phyloP scores from a whole-genome alignment of 345 rosid species.

The Psidium friedrichsthalianum region DNA sequence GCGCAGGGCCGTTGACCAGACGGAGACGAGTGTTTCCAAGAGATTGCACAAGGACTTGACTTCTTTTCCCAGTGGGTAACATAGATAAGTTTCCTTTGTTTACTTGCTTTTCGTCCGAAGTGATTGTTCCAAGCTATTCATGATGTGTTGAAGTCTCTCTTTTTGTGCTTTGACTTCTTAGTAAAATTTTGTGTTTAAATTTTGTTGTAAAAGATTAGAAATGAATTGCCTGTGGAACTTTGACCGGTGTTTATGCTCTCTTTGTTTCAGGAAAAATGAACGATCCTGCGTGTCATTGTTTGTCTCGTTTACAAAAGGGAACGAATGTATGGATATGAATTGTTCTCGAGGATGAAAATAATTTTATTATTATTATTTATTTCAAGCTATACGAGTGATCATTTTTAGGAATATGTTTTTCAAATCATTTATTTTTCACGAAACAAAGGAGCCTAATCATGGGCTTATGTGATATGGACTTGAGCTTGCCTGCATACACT shows the following conservation, averaged over 20 bases:
- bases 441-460: neutral
- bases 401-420: too few relatives aligned
- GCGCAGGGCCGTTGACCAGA: conserved; percentile 1
- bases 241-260: neutral
- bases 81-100: neutral
- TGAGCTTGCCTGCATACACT: neutral
- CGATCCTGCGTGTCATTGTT: too few relatives aligned
- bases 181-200: neutral
- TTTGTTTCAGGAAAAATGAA: too few relatives aligned
- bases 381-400: too few relatives aligned
- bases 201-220: neutral
- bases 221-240: neutral
- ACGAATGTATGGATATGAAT: too few relatives aligned
- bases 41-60: conserved; percentile 21
- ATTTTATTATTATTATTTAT: too few relatives aligned
- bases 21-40: conserved; percentile 7
- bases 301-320: too few relatives aligned
- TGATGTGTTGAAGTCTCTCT: neutral
- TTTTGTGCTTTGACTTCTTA: neutral
- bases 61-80: conserved; percentile 32
- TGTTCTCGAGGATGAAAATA: too few relatives aligned
- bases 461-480: neutral
- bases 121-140: neutral
- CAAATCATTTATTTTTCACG: too few relatives aligned
- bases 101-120: neutral